phyloP scores from a whole-genome alignment of 768 basidiomycete genomes.

The Hirschioporus abietinus region DNA sequence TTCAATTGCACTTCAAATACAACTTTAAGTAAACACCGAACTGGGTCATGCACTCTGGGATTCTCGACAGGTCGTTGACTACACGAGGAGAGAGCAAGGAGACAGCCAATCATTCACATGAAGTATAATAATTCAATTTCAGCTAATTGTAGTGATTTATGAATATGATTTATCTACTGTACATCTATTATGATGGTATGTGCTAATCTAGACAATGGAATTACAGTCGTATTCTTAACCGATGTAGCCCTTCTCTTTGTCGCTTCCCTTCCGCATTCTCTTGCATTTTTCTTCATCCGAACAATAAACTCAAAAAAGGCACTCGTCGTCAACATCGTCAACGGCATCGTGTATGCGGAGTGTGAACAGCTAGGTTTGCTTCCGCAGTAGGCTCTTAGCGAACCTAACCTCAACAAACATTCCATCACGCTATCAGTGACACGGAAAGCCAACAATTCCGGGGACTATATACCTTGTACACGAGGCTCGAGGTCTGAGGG shows the following conservation, averaged over 20 bases:
- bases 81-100: background rate
- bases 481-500: background rate
- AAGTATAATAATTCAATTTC: too few species aligned
- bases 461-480: background rate
- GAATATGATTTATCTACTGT: too few species aligned
- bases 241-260: too few species aligned
- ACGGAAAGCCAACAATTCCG: background rate
- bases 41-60: background rate
- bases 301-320: background rate
- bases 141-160: too few species aligned
- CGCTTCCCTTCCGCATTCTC: background rate
- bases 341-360: background rate
- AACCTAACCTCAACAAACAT: background rate
- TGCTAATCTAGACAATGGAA: too few species aligned
- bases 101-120: too few species aligned
- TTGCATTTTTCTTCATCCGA: background rate
- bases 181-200: too few species aligned
- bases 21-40: too few species aligned
- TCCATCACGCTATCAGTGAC: background rate
- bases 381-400: background rate
- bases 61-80: background rate
- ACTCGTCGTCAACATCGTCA: background rate
- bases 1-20: too few species aligned
- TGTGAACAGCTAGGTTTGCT: background rate
- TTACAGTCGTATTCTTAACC: too few species aligned